Conservation (phyloP, 148 eudicot species). For the Selenicereus undatus region DNA sequence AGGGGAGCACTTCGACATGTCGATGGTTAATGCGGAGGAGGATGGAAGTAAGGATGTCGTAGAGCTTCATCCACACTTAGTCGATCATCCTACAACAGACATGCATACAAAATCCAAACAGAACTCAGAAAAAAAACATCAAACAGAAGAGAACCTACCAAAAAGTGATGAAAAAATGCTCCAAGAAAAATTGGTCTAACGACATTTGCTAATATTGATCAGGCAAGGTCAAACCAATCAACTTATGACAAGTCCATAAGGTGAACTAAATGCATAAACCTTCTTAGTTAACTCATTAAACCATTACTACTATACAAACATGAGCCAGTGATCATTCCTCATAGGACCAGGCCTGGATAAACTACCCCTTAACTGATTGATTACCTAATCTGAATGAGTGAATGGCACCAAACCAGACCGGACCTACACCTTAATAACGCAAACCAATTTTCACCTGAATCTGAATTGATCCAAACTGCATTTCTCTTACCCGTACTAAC, state of each 20-base stretch:
- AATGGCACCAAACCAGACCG: too few species aligned
- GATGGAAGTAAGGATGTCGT: constrained; percentile 70
- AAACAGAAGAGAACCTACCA: not conserved
- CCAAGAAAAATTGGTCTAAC: too few species aligned
- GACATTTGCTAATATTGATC: not conserved
- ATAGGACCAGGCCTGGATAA: not conserved
- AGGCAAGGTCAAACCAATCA: not conserved
- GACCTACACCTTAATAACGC: not conserved
- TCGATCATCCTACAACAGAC: constrained; percentile 64
- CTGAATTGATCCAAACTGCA: not conserved
- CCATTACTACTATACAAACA: not conserved
- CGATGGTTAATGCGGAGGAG: constrained; percentile 16
- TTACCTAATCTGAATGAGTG: too few species aligned
- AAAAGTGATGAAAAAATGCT: not conserved
- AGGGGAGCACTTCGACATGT: constrained; percentile 1
- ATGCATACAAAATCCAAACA: constrained; percentile 12
- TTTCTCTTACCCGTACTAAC: not conserved
- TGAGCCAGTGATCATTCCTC: not conserved
- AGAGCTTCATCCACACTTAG: constrained; percentile 82
- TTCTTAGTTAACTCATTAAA: not conserved
- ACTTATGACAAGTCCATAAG: not conserved
- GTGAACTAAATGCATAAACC: not conserved
- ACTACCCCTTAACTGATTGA: not conserved
- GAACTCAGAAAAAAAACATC: not conserved
- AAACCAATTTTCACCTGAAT: not conserved